A percentile compares a stretch with the other conserved stretches of the same genome.
These are phyloP conservation scores for Cladochytrium replicatum DNA, from an alignment of 192 early-diverging fungal genomes.

Conservation along the genomic window DNA sequence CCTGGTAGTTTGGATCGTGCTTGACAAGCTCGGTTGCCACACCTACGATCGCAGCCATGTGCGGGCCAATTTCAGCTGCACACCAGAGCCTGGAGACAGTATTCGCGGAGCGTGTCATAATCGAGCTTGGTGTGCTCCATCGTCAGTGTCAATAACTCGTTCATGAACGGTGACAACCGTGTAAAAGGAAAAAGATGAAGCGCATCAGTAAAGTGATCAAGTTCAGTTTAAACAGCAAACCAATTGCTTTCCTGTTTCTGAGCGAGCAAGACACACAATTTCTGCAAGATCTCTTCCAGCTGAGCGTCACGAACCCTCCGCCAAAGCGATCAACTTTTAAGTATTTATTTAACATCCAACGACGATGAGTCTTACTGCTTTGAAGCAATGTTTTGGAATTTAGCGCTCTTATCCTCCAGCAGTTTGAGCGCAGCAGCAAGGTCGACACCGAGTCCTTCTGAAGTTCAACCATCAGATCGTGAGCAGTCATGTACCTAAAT, in stretches of 20 bases:
- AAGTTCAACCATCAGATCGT: constrained; percentile 67
- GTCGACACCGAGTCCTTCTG: constrained; percentile 44
- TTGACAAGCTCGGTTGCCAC: constrained; percentile 57
- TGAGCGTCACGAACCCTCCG: constrained; percentile 60
- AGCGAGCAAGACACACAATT: constrained; percentile 50
- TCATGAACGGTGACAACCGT: constrained; percentile 58
- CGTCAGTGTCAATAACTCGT: constrained; percentile 50
- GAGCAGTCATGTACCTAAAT: constrained; percentile 77
- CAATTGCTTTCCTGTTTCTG: constrained; percentile 51
- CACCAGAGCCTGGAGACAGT: constrained; percentile 73
- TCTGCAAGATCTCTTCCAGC: constrained; percentile 57
- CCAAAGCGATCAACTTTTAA: constrained; percentile 65
- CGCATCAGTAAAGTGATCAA: constrained; percentile 75
- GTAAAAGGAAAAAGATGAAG: constrained; percentile 57
- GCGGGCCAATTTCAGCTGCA: constrained; percentile 59
- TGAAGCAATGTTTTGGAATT: constrained; percentile 75
- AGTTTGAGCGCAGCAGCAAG: constrained; percentile 38
- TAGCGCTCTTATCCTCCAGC: constrained; percentile 71
- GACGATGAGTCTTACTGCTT: constrained; percentile 42
- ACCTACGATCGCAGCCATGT: constrained; percentile 47
- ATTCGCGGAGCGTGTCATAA: constrained; percentile 75
- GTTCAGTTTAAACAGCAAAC: too few species aligned
- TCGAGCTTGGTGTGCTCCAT: constrained; percentile 45
- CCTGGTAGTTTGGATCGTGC: constrained; percentile 80
- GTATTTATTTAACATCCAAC: background rate